Percentiles rank a stretch among this genome's conserved stretches.
These are phyloP conservation scores for Cystobasidiaceae sp. DNA, from an alignment of 1,284 basidiomycete species.

Conservation along the genomic window DNA sequence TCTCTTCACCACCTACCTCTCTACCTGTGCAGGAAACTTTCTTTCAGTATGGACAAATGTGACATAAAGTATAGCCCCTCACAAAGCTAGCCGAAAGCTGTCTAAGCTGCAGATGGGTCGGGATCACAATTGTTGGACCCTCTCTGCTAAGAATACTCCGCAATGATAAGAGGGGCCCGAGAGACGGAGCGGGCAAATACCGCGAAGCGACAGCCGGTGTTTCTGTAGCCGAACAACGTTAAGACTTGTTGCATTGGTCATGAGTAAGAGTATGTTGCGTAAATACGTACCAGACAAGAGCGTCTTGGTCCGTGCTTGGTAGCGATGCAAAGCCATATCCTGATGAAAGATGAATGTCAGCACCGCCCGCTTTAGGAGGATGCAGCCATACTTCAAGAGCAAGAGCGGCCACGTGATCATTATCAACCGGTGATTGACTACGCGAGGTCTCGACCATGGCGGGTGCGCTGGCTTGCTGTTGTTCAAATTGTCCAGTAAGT, in stretches of 20 bases:
- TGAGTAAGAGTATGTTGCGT: too few relatives aligned
- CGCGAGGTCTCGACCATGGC: neutral
- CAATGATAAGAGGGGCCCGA: neutral
- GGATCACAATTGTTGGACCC: neutral
- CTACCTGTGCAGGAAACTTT: neutral
- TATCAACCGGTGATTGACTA: neutral
- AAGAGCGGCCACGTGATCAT: neutral
- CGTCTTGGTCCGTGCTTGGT: neutral
- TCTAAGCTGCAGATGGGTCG: neutral
- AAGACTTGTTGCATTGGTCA: too few relatives aligned
- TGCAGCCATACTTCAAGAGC: neutral
- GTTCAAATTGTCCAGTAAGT: too few relatives aligned
- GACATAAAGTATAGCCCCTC: too few relatives aligned
- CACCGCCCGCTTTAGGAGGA: neutral
- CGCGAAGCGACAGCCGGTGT: neutral
- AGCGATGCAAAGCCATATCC: neutral
- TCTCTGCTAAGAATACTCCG: neutral
- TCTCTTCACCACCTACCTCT: too few relatives aligned
- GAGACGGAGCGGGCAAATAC: neutral
- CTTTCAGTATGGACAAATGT: neutral
- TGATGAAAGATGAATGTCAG: neutral
- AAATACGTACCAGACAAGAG: too few relatives aligned
- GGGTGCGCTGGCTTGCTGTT: too few relatives aligned
- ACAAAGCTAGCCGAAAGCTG: too few relatives aligned
- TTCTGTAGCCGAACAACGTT: too few relatives aligned